Evolutionary conservation across 2,329 filamentous ascomycete species (phyloP), one percentile per base, ranked within the genome.

Genomic region (Scedosporium apiospermum): DNA sequence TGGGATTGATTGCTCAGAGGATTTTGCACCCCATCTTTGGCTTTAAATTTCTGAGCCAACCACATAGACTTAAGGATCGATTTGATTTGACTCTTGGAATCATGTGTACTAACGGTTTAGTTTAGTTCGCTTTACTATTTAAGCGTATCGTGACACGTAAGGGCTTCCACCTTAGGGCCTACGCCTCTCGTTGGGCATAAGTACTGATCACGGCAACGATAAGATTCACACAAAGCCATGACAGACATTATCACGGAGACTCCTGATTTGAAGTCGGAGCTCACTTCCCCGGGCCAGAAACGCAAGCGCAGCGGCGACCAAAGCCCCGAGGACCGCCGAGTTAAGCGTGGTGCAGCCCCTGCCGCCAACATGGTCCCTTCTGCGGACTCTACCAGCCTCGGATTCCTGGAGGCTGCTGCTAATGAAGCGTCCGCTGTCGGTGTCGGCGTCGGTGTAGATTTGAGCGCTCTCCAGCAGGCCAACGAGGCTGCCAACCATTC

Each of bases 391-490:
- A 62, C 65, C n/a, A 65, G 62, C 38, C 59, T 66, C 26, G 63
- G 64, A 14, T 85, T 83, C 67, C 79, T 83, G 30, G 80, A 82
- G 64, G 73, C 70, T 3, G 75, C 74, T 34, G 73, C 71, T 12
- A 71, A 27, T 10, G 59, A 61, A 21, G 49, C 46, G 3, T 27
- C 72, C 9, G 74, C 70, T 49, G 76, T 38, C 10, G 34, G 34
- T 38, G 34, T 38, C 34, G 10, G 75, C 18, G 77, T 81, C 59
- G 79, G 77, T 34, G 79, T 80, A 30, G 82, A 85, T 67, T 83
- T 85, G 67, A 80, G 77, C 65, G 82, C 82, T 38, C 76, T 85
- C 5, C 81, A 83, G 66, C 82, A 84, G 68, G 82, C 82, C 9
- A 74, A 64, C 58, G 61, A 61, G 21, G 63, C 61, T 16, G 63